Evolutionary conservation across 1,284 basidiomycete genomes (phyloP).

Genomic region (Sphagnurus paluster): DNA sequence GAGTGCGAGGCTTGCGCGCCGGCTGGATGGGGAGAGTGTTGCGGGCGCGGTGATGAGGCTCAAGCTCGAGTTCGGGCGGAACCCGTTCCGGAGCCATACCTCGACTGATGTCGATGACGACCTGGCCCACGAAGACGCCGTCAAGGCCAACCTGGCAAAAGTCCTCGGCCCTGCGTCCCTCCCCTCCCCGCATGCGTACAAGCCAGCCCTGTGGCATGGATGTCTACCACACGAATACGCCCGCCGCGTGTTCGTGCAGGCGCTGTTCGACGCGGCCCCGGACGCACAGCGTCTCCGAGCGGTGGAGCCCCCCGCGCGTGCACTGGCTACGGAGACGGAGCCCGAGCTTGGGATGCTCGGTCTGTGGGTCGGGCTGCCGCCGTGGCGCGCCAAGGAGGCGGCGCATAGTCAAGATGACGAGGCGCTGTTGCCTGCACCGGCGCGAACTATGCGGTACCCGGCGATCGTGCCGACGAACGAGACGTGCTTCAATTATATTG

Average conservation of each 20-base stretch:
- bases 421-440: conserved; percentile 4
- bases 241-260: conserved; percentile 12
- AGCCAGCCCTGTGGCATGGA: conserved; percentile 12
- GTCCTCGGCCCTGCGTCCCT: not conserved
- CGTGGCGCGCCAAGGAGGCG: conserved; percentile 11
- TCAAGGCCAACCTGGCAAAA: not conserved
- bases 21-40: conserved; percentile 47
- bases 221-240: conserved; percentile 13
- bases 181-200: conserved; percentile 2
- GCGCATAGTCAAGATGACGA: conserved; percentile 3
- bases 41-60: conserved; percentile 38
- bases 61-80: conserved; percentile 25
- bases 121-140: not conserved
- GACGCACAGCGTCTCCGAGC: conserved; percentile 5
- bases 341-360: conserved; percentile 9
- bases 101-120: not conserved
- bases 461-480: conserved; percentile 29
- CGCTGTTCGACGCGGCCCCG: conserved; percentile 12
- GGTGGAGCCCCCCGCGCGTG: conserved; percentile 9
- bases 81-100: too few species aligned
- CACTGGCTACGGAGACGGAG: conserved; percentile 6
- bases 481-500: conserved; percentile 64
- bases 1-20: conserved; percentile 51
- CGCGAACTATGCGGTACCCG: conserved; percentile 20
- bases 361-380: conserved; percentile 10